A percentile compares a stretch with the other conserved stretches of the same genome.
Evolutionary conservation across 2,329 filamentous ascomycete genomes (phyloP).

Genomic region (Colletotrichum sp.): DNA sequence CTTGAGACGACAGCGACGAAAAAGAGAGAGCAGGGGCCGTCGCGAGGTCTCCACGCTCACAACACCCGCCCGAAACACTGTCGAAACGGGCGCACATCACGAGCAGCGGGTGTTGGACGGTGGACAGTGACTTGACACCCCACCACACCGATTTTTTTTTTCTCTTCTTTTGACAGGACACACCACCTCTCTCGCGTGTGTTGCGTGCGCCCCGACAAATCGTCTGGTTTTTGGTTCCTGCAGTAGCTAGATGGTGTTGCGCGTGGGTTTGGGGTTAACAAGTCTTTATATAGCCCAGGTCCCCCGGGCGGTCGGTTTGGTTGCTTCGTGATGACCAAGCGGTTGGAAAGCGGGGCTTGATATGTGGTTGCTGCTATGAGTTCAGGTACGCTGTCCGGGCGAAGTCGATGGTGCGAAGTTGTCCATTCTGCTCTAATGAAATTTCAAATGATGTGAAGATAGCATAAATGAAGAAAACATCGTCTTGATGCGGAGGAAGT

Average conservation of each 20-base stretch:
- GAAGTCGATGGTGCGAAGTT: background rate
- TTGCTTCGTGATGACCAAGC: background rate
- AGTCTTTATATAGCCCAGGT: background rate
- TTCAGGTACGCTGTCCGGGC: background rate
- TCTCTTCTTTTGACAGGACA: background rate
- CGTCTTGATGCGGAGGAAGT: background rate
- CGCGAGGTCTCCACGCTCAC: background rate
- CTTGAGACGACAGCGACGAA: background rate
- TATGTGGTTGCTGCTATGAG: background rate
- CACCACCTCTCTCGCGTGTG: background rate
- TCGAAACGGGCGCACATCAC: constrained; percentile 11
- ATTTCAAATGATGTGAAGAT: accelerated
- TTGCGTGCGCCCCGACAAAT: background rate
- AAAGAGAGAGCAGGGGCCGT: background rate
- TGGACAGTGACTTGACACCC: background rate
- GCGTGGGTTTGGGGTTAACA: background rate
- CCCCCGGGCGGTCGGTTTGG: background rate
- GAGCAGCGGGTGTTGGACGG: background rate
- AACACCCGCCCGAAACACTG: constrained; percentile 16
- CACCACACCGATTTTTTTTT: background rate
- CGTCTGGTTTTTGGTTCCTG: background rate
- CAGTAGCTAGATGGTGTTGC: background rate
- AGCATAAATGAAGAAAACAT: background rate
- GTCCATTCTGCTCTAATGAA: background rate
- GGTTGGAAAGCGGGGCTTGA: background rate